A percentile compares a stretch with the other conserved stretches of the same genome.
Conservation (phyloP, 2,329 filamentous ascomycete genomes). For the Fusarium sp. region DNA sequence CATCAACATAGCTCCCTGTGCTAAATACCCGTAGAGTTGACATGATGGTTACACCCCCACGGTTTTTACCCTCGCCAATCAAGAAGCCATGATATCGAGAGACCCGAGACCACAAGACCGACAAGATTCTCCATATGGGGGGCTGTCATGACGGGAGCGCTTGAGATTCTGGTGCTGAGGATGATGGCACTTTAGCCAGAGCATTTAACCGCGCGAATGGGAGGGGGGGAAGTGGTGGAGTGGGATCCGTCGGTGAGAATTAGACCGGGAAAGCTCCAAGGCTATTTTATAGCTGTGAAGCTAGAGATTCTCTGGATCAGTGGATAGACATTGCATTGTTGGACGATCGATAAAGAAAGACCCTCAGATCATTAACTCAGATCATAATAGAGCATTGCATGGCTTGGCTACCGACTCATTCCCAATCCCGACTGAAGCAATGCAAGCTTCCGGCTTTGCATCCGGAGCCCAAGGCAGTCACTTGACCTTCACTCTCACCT, state of each 20-base stretch:
- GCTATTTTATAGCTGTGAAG: conserved; percentile 9
- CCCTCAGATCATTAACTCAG: not conserved
- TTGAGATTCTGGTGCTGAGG: conserved; percentile 2
- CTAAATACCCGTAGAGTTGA: not conserved
- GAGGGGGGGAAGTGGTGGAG: not conserved
- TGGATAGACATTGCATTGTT: not conserved
- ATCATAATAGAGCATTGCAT: not conserved
- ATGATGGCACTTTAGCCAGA: conserved; percentile 8
- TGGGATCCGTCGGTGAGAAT: conserved; percentile 28
- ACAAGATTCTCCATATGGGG: conserved; percentile 8
- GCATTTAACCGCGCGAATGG: conserved; percentile 35
- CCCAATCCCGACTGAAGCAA: not conserved
- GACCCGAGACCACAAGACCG: conserved; percentile 5
- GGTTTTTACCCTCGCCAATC: conserved; percentile 34
- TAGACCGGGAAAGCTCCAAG: conserved; percentile 12
- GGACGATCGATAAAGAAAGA: too few relatives aligned
- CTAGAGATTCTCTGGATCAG: not conserved
- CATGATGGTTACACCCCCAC: conserved; percentile 27
- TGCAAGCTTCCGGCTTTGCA: not conserved
- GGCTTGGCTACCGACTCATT: not conserved
- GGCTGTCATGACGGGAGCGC: conserved; percentile 37
- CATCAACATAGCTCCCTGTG: not conserved
- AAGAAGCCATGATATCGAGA: conserved; percentile 18
- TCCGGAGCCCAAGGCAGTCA: not conserved
- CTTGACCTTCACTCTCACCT: not conserved